Evolutionary conservation across 257 asterid genomes (phyloP), one percentile per base, ranked within the genome.

Genomic region (Coffea canephora): DNA sequence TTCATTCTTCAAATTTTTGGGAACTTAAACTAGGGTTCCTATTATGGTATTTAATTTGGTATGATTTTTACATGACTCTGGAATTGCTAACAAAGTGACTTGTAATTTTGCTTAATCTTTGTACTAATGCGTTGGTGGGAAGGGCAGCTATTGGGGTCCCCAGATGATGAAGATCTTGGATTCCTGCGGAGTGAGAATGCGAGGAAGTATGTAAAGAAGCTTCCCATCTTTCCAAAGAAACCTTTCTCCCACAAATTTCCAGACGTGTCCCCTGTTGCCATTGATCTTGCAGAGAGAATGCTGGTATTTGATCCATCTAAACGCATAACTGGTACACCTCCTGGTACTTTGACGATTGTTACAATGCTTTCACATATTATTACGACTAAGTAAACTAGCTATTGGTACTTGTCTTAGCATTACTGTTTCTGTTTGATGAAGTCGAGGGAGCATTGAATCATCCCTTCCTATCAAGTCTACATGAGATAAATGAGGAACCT

Each of bases 401-500:
- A 27, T 41, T 16, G 8, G 1, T 45, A 11, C n/a, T 25, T 45
- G 8, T 81, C 75, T 65, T 41, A 39, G 16, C 78, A 23, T 78
- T 19, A 57, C 43, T 39, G 43, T 39, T 39, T 39, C 43, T 81
- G 31, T 50, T 57, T 61, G 41, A 21, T 84, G 39, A 80, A 93
- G 97, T 94, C 69, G 98, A 92, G 86, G 97, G 91, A 80, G 98
- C 97, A 21, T 80, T 94, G 81, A 89, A 90, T 70, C 97, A 94
- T 88, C 95, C 97, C 6, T 94, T 91, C 72, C 65, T 94, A 65
- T 86, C 85, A 36, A 89, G 95, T 86, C 96, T 94, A 76, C 98
- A 94, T 69, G 97, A 94, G 93, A 91, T 94, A 89, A 93, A 93
- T 10, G 96, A 91, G 87, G 96, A 91, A 82, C 98, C 98, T 21